Percentiles rank a stretch among this genome's conserved stretches.
phyloP scores from a whole-genome alignment of 1,284 basidiomycete genomes.

The Pseudomicrostroma phylloplanum region DNA sequence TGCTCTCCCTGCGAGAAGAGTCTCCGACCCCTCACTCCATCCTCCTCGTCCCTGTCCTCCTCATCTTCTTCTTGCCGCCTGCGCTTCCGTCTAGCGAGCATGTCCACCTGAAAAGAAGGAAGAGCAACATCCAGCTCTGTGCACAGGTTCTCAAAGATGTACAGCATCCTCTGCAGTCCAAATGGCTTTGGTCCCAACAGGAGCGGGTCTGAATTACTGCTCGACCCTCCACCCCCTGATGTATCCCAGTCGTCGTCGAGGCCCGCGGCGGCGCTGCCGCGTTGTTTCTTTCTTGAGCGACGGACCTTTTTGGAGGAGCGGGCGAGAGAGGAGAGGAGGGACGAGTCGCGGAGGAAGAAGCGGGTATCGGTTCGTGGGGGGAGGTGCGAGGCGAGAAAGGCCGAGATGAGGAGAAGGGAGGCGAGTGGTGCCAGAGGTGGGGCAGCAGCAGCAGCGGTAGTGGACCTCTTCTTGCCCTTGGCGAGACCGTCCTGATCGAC shows the following conservation, averaged over 20 bases:
- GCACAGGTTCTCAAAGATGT: slow-evolving; percentile 2
- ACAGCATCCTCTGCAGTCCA: slow-evolving; percentile 1
- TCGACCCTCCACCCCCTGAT: too few species aligned
- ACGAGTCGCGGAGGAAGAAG: slow-evolving; percentile 5
- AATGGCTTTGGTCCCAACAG: background rate
- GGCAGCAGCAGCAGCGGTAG: background rate
- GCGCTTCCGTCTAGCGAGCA: background rate
- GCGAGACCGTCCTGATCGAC: background rate
- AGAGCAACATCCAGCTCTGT: slow-evolving; percentile 1
- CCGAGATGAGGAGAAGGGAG: slow-evolving; percentile 4
- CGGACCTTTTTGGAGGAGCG: background rate
- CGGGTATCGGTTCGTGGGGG: background rate
- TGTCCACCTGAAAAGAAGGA: background rate
- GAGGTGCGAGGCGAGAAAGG: slow-evolving; percentile 7
- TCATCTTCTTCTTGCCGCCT: background rate
- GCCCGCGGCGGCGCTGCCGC: background rate
- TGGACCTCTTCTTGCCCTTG: background rate
- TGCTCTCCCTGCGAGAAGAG: background rate
- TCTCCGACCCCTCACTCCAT: background rate
- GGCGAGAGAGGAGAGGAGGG: background rate
- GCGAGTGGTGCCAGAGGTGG: background rate
- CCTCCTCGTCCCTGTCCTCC: background rate
- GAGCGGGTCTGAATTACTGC: background rate
- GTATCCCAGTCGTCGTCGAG: background rate
- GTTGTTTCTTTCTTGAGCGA: background rate